These are phyloP conservation scores for Thymus quinquecostatus DNA, from an alignment of 257 asterid species.

Conservation along the genomic window DNA sequence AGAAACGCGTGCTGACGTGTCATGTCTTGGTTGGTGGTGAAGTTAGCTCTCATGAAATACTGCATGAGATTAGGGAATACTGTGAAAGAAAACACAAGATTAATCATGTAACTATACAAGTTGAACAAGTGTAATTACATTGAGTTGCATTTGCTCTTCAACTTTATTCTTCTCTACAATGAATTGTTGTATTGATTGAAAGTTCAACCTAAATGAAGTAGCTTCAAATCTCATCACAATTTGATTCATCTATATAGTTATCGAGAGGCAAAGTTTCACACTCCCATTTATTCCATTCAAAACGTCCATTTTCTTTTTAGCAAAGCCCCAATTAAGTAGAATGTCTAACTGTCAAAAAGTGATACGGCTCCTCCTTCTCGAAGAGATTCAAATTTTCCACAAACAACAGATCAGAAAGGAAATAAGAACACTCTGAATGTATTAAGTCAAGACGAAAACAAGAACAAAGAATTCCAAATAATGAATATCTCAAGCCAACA, in stretches of 20 bases:
- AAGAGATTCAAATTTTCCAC: too few relatives aligned
- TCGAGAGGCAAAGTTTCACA: background rate
- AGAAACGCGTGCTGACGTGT: slow-evolving; percentile 65
- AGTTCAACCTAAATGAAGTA: background rate
- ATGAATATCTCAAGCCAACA: background rate
- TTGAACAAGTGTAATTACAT: slow-evolving; percentile 47
- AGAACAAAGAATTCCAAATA: background rate
- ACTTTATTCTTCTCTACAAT: background rate
- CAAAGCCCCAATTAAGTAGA: too few relatives aligned
- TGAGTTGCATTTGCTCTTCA: background rate
- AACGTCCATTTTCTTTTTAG: too few relatives aligned
- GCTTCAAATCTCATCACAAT: too few relatives aligned
- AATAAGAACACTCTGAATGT: too few relatives aligned
- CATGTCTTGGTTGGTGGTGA: slow-evolving; percentile 59
- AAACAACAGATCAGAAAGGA: too few relatives aligned
- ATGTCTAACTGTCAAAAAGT: too few relatives aligned
- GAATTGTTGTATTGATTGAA: background rate
- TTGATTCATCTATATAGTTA: too few relatives aligned
- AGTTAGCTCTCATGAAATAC: slow-evolving; percentile 46
- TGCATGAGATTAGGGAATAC: slow-evolving; percentile 50
- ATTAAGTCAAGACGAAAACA: too few relatives aligned
- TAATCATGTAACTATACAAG: slow-evolving; percentile 74
- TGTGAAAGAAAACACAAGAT: slow-evolving; percentile 51
- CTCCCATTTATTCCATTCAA: background rate
- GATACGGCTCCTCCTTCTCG: too few relatives aligned